phyloP scores from a whole-genome alignment of 2,329 filamentous ascomycete genomes.

The Sporothrix schenckii region DNA sequence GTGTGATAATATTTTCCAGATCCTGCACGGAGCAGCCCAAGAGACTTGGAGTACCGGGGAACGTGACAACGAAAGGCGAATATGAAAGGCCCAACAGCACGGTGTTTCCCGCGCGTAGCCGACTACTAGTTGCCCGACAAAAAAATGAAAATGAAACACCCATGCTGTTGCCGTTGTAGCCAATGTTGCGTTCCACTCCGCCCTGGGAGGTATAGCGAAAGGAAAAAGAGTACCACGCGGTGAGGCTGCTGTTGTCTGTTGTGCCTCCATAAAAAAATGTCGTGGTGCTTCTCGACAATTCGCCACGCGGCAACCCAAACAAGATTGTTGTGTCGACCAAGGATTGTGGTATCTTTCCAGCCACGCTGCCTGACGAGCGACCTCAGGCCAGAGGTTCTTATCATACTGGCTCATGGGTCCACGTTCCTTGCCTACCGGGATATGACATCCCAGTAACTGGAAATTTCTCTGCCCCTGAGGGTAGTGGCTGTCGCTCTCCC shows the following conservation, averaged over 20 bases:
- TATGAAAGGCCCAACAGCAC: conserved; percentile 37
- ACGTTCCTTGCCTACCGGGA: conserved; percentile 58
- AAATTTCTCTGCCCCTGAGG: conserved; percentile 46
- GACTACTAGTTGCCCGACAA: background rate
- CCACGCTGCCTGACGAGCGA: conserved; percentile 72
- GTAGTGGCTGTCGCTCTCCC: conserved; percentile 38
- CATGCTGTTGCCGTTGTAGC: conserved; percentile 54
- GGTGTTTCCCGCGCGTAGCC: conserved; percentile 54
- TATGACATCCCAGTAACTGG: conserved; percentile 55
- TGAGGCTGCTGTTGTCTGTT: background rate
- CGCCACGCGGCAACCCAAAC: conserved; percentile 18
- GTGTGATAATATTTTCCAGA: conserved; percentile 28
- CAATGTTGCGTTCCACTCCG: conserved; percentile 52
- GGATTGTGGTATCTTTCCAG: conserved; percentile 60
- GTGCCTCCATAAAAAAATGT: conserved; percentile 4
- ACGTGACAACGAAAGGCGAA: conserved; percentile 46
- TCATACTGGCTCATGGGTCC: conserved; percentile 73
- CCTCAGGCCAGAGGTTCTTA: conserved; percentile 73
- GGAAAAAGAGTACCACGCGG: conserved; percentile 13
- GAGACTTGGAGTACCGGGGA: conserved; percentile 49
- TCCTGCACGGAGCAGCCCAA: conserved; percentile 34
- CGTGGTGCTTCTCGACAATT: conserved; percentile 38
- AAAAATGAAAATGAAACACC: conserved; percentile 43
- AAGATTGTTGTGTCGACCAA: conserved; percentile 48
- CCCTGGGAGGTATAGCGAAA: conserved; percentile 31